phyloP scores from a whole-genome alignment of 768 basidiomycete genomes.

The Lyophyllum decastes region DNA sequence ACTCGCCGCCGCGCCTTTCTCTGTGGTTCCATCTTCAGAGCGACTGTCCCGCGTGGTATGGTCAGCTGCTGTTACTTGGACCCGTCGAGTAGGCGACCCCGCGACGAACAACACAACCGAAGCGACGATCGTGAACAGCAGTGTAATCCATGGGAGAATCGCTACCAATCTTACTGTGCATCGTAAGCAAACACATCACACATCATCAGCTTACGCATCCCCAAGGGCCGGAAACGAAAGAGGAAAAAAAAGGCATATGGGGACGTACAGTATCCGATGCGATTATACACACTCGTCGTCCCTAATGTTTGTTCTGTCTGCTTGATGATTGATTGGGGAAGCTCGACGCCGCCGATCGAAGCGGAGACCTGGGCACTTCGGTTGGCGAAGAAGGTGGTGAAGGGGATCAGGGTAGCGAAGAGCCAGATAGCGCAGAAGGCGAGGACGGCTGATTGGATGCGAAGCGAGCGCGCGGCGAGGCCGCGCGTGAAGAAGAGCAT shows the following conservation, averaged over 20 bases:
- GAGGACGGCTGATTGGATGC: slow-evolving; percentile 37
- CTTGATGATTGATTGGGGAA: slow-evolving; percentile 40
- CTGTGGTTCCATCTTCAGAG: neutral
- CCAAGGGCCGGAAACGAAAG: no score
- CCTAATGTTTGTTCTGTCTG: slow-evolving; percentile 36
- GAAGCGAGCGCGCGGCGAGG: slow-evolving; percentile 27
- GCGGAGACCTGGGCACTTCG: slow-evolving; percentile 46
- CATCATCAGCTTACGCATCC: neutral
- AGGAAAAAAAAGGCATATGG: neutral
- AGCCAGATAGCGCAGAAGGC: slow-evolving; percentile 47
- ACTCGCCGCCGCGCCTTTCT: neutral
- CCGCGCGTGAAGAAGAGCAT: slow-evolving; percentile 19
- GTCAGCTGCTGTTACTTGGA: neutral
- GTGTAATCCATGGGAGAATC: slow-evolving; percentile 54
- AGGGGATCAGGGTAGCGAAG: slow-evolving; percentile 29
- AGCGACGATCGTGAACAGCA: slow-evolving; percentile 39
- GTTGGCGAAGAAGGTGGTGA: slow-evolving; percentile 34
- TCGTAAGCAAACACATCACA: slow-evolving; percentile 4
- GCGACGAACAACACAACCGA: slow-evolving; percentile 36
- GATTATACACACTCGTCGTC: slow-evolving; percentile 41
- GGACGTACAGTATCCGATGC: slow-evolving; percentile 49
- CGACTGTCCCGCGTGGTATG: neutral
- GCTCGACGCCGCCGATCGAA: slow-evolving; percentile 31
- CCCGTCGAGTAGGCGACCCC: slow-evolving; percentile 14
- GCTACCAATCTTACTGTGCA: slow-evolving; percentile 47